Conservation (phyloP, 2,329 filamentous ascomycete species). For the Penicillium sp. region DNA sequence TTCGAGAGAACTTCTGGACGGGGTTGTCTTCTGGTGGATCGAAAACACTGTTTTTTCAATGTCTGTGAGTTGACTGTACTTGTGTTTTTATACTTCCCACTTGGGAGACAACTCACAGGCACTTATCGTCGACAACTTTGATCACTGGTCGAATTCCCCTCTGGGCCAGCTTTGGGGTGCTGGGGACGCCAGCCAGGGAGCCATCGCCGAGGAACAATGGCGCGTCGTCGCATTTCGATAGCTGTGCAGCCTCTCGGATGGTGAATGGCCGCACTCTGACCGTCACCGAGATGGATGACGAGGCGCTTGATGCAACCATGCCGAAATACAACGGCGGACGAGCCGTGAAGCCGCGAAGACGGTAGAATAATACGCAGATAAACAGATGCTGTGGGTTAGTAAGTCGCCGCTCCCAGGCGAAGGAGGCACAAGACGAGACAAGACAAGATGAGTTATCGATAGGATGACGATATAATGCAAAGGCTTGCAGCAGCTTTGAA, state of each 20-base stretch:
- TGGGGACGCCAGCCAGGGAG: conserved; percentile 78
- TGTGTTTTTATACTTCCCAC: background rate
- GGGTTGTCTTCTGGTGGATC: conserved; percentile 95
- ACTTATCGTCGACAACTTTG: conserved; percentile 94
- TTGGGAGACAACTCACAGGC: conserved; percentile 65
- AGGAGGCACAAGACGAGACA: background rate
- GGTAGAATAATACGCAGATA: background rate
- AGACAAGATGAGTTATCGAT: background rate
- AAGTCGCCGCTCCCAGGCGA: background rate
- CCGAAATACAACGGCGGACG: background rate
- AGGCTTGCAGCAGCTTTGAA: conserved; percentile 5
- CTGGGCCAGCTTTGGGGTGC: conserved; percentile 73
- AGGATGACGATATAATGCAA: conserved; percentile 11
- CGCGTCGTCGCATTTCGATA: conserved; percentile 72
- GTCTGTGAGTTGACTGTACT: background rate
- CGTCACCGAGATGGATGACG: conserved; percentile 49
- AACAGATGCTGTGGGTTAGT: background rate
- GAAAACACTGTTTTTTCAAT: conserved; percentile 66
- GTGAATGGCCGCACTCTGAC: conserved; percentile 65
- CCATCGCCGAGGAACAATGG: conserved; percentile 95
- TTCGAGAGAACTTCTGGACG: conserved; percentile 79
- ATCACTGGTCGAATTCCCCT: conserved; percentile 88
- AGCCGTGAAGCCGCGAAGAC: background rate
- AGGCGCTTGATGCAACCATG: conserved; percentile 42
- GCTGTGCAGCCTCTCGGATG: conserved; percentile 90